Percentiles rank a stretch among this genome's conserved stretches.
Conservation (phyloP, 176 grass and related monocot species). For the Puya raimondii region DNA sequence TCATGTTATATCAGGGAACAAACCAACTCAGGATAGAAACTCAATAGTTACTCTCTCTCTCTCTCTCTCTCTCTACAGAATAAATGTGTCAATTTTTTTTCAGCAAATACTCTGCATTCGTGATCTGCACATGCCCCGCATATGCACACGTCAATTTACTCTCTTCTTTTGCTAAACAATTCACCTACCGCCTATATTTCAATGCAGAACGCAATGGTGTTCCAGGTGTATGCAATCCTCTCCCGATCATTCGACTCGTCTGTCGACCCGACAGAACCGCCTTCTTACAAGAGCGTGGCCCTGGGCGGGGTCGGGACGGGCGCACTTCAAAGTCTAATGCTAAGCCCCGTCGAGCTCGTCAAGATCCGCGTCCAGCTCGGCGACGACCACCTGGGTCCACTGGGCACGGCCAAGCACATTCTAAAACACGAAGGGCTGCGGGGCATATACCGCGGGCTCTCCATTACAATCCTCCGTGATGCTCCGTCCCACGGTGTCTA, state of each 20-base stretch:
- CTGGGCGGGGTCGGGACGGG: slow-evolving; percentile 70
- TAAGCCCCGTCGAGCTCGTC: slow-evolving; percentile 80
- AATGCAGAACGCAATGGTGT: slow-evolving; percentile 80
- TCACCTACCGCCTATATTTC: neutral
- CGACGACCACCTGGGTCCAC: slow-evolving; percentile 28
- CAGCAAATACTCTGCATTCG: too few relatives aligned
- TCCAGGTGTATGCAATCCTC: slow-evolving; percentile 81
- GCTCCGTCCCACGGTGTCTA: slow-evolving; percentile 93
- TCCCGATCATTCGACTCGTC: slow-evolving; percentile 40
- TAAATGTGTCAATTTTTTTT: too few relatives aligned
- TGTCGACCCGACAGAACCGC: slow-evolving; percentile 26
- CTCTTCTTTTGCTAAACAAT: neutral
- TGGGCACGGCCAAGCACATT: slow-evolving; percentile 50
- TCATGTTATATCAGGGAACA: too few relatives aligned
- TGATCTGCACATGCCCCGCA: too few relatives aligned
- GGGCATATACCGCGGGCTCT: slow-evolving; percentile 70
- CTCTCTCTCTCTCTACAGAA: too few relatives aligned
- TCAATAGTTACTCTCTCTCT: too few relatives aligned
- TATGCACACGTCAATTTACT: neutral
- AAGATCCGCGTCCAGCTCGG: slow-evolving; percentile 75
- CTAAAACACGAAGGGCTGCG: slow-evolving; percentile 42
- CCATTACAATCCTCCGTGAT: slow-evolving; percentile 74
- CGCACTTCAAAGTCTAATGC: slow-evolving; percentile 61
- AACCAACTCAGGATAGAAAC: too few relatives aligned
- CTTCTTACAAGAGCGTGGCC: slow-evolving; percentile 67